Conservation (phyloP, 768 basidiomycete genomes). For the Leucocoprinus sp. region DNA sequence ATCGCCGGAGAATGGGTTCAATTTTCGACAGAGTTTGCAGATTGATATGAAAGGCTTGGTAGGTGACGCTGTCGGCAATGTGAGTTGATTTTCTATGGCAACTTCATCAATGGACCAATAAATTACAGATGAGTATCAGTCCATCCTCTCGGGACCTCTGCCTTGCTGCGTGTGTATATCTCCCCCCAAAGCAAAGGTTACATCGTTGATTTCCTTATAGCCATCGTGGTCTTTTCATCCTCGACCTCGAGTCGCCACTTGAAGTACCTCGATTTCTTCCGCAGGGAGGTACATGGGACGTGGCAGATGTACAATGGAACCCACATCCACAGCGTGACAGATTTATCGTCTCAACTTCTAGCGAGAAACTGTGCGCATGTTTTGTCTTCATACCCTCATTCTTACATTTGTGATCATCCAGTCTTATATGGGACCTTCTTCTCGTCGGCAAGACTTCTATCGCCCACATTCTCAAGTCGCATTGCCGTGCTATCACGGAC, state of each 20-base stretch:
- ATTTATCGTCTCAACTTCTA: conserved; percentile 83
- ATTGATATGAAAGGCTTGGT: conserved; percentile 77
- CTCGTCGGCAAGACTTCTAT: conserved; percentile 71
- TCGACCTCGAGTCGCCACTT: conserved; percentile 84
- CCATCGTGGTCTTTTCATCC: conserved; percentile 88
- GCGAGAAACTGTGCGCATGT: conserved; percentile 68
- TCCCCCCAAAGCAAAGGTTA: no score
- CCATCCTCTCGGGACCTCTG: conserved; percentile 85
- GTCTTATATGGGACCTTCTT: conserved; percentile 92
- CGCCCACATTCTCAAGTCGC: conserved; percentile 76
- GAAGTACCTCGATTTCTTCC: conserved; percentile 90
- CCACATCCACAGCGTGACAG: conserved; percentile 69
- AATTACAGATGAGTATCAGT: conserved; percentile 77
- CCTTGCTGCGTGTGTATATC: conserved; percentile 79
- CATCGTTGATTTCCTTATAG: conserved; percentile 24
- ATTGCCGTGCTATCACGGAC: conserved; percentile 94
- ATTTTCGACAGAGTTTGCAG: conserved; percentile 50
- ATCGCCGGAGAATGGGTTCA: conserved; percentile 49
- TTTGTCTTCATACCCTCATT: background rate
- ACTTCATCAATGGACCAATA: background rate
- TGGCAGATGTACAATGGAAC: conserved; percentile 90
- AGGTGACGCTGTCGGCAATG: conserved; percentile 79
- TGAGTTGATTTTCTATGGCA: conserved; percentile 28
- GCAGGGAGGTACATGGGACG: conserved; percentile 95
- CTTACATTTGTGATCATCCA: conserved; percentile 17